A percentile compares a stretch with the other conserved stretches of the same genome.
These are phyloP conservation scores for Cladosporium phlei DNA, from an alignment of 2,329 filamentous ascomycete genomes.

Conservation along the genomic window DNA sequence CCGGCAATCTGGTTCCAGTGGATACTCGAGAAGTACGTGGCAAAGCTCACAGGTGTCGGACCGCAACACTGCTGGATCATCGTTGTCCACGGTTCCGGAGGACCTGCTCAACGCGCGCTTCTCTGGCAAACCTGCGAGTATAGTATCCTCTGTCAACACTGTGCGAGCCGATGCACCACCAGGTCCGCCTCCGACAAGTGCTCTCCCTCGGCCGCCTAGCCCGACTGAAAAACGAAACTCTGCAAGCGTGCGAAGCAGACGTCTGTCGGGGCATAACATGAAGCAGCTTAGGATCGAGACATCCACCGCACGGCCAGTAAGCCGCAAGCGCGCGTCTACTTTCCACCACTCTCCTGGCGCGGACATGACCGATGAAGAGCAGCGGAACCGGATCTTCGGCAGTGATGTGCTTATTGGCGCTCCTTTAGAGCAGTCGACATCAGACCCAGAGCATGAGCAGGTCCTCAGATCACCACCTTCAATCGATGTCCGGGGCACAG, in stretches of 20 bases:
- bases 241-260: slow-evolving; percentile 54
- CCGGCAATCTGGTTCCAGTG: slow-evolving; percentile 77
- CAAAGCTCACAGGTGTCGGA: slow-evolving; percentile 61
- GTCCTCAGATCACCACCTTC: slow-evolving; percentile 29
- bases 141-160: slow-evolving; percentile 23
- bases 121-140: slow-evolving; percentile 30
- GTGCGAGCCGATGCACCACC: slow-evolving; percentile 17
- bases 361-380: slow-evolving; percentile 22
- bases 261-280: slow-evolving; percentile 72
- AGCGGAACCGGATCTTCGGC: slow-evolving; percentile 16
- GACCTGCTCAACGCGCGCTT: slow-evolving; percentile 40
- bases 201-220: slow-evolving; percentile 22
- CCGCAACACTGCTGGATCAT: slow-evolving; percentile 62
- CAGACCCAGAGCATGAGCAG: slow-evolving; percentile 25
- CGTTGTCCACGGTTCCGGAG: slow-evolving; percentile 70
- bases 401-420: slow-evolving; percentile 21
- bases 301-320: slow-evolving; percentile 32
- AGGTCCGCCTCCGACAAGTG: slow-evolving; percentile 28
- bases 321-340: slow-evolving; percentile 29
- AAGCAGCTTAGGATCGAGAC: slow-evolving; percentile 91
- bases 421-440: slow-evolving; percentile 19
- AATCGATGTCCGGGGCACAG: slow-evolving; percentile 22
- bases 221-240: slow-evolving; percentile 16
- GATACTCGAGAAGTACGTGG: slow-evolving; percentile 71
- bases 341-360: slow-evolving; percentile 27